Conservation (phyloP, 495 filamentous ascomycete species). For the Neurospora discreta region DNA sequence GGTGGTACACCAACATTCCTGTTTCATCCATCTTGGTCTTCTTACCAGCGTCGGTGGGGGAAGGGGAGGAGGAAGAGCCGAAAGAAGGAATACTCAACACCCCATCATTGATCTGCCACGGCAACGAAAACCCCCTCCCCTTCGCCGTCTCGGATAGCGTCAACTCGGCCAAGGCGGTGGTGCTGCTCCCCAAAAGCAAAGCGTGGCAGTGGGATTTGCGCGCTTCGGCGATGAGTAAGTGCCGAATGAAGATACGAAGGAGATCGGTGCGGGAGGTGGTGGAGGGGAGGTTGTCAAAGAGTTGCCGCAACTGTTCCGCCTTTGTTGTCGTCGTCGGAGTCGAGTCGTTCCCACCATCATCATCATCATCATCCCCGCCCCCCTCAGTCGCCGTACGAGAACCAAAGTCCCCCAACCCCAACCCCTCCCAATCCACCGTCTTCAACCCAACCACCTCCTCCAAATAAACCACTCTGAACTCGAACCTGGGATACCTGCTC, state of each 20-base stretch:
- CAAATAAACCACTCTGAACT: slow-evolving; percentile 43
- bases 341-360: slow-evolving; percentile 5
- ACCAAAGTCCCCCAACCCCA: not conserved
- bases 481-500: slow-evolving; percentile 47
- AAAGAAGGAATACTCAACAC: slow-evolving; percentile 34
- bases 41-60: not conserved
- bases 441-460: slow-evolving; percentile 40
- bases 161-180: slow-evolving; percentile 77
- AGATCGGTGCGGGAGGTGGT: slow-evolving; percentile 68
- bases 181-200: slow-evolving; percentile 75
- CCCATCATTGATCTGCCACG: slow-evolving; percentile 72
- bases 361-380: slow-evolving; percentile 6
- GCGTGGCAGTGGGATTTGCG: slow-evolving; percentile 47
- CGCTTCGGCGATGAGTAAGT: slow-evolving; percentile 57
- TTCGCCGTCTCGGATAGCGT: slow-evolving; percentile 82
- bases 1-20: slow-evolving; percentile 17
- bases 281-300: slow-evolving; percentile 51
- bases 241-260: slow-evolving; percentile 53
- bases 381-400: slow-evolving; percentile 3
- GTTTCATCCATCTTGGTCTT: not conserved
- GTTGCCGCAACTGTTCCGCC: slow-evolving; percentile 35
- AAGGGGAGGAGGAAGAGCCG: slow-evolving; percentile 2
- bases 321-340: slow-evolving; percentile 9
- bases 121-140: slow-evolving; percentile 71
- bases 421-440: slow-evolving; percentile 26